Conservation (phyloP, 2,329 filamentous ascomycete species). For the Xylariaceae sp. region DNA sequence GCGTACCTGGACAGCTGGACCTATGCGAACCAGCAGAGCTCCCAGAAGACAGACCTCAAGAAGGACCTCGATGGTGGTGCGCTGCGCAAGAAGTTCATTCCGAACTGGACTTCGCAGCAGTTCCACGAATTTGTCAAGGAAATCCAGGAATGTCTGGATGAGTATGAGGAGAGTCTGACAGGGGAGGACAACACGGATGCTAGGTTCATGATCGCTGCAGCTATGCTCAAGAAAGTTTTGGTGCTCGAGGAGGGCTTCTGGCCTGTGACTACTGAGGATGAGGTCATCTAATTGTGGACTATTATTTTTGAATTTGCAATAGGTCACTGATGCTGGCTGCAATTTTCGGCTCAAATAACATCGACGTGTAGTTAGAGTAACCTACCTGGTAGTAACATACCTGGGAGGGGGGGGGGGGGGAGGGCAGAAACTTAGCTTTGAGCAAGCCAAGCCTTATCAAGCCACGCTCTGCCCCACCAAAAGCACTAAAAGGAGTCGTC, state of each 20-base stretch:
- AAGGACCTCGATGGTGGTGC: conserved; percentile 70
- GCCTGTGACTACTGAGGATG: conserved; percentile 48
- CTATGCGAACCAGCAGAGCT: conserved; percentile 50
- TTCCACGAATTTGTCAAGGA: conserved; percentile 59
- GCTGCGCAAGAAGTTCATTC: conserved; percentile 68
- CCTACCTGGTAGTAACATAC: too few species aligned
- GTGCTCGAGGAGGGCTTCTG: conserved; percentile 66
- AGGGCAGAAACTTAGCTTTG: background rate
- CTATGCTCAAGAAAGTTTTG: conserved; percentile 58
- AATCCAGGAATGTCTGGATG: conserved; percentile 45
- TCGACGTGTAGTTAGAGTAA: too few species aligned
- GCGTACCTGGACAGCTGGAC: conserved; percentile 68
- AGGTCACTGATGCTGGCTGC: background rate
- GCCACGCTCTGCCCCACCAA: conserved; percentile 19
- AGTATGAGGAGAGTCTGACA: conserved; percentile 33
- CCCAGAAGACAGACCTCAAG: conserved; percentile 28
- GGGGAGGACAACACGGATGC: conserved; percentile 43
- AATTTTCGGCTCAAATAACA: too few species aligned
- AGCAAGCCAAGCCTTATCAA: background rate
- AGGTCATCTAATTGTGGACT: too few species aligned
- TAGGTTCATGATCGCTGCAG: conserved; percentile 49
- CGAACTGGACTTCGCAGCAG: conserved; percentile 69
- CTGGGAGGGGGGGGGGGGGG: too few species aligned
- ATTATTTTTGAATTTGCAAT: background rate
- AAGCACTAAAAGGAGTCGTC: conserved; percentile 33